These are phyloP conservation scores for Medicago arabica DNA, from an alignment of 306 rosid species.

Conservation along the genomic window DNA sequence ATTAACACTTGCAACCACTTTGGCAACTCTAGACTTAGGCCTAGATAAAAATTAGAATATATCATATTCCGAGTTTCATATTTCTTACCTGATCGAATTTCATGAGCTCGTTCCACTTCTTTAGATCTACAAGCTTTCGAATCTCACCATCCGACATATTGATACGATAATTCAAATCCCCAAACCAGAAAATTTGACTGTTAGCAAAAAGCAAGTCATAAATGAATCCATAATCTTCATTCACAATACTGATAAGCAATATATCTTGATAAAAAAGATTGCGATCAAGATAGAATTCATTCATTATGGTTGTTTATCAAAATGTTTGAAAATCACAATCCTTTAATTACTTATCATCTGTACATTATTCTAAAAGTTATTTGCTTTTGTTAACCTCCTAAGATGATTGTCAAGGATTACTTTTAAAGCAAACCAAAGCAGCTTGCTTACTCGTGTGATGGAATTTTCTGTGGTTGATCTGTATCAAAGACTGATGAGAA, in stretches of 20 bases:
- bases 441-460: conserved; percentile 82
- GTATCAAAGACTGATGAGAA: conserved; percentile 73
- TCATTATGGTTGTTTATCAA: too few relatives aligned
- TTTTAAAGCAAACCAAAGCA: conserved; percentile 1
- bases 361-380: too few relatives aligned
- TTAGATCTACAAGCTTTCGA: conserved; percentile 65
- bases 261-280: not conserved
- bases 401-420: too few relatives aligned
- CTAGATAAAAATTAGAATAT: conserved; percentile 2
- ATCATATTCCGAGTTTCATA: conserved; percentile 15
- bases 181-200: conserved; percentile 97
- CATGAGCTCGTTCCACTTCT: conserved; percentile 75
- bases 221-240: conserved; percentile 36
- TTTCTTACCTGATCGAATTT: conserved; percentile 79
- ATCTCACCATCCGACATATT: conserved; percentile 64
- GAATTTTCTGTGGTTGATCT: conserved; percentile 84
- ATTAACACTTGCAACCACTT: not conserved
- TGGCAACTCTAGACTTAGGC: not conserved
- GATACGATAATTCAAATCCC: conserved; percentile 93
- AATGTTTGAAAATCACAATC: too few relatives aligned
- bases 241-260: not conserved
- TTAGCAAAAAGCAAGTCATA: conserved; percentile 37
- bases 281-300: too few relatives aligned
- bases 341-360: too few relatives aligned
- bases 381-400: not conserved